Evolutionary conservation across 2,329 filamentous ascomycete species (phyloP), one percentile per base, ranked within the genome.

Genomic region (Penicillium sp.): DNA sequence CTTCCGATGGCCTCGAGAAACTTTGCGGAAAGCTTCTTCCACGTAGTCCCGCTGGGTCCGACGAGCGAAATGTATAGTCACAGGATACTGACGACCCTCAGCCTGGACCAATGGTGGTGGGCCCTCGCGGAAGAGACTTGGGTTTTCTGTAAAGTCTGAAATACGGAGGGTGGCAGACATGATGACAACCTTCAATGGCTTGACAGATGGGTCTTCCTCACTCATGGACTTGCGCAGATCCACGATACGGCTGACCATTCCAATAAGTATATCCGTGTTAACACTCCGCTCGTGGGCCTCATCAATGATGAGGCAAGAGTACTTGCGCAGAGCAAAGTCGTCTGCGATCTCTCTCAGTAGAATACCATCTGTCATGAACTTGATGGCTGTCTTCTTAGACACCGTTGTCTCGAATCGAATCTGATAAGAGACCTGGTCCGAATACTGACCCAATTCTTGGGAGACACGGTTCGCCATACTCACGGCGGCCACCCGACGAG

Each of bases 281-380:
- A 97, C 91, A 69, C 92, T 98, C 68, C 96, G 87, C 75, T 99
- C 95, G 79, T 99, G 95, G 1, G 95, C 95, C 77, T 99, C 95
- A 69, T 99, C 95, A 60, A 99, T 94, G 50, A 99, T 86, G 54
- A 99, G 90, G 14, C 90, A 90, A 0, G 94, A 97, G 75, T 99
- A 99, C 68, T 96, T 96, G 51, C 84, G 86, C 46, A 99, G 78
- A 0, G 91, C 84, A 70, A 98, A 92, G 72, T 99, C 95, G 64
- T 95, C 88, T 0, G 91, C 88, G 55, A 97, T 89, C 75, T 99
- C 95, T 57, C 95, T 88, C 10, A 99, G 83, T 60, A 99, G 81
- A 31, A 99, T 92, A 83, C 95, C 95, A 75, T 99, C 95, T 0
- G 95, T 99, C 93, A 99, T 97, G 78, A 98, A 99, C 74, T 99